phyloP scores from a whole-genome alignment of 176 grass and related monocot species.

The Triticum turgidum region DNA sequence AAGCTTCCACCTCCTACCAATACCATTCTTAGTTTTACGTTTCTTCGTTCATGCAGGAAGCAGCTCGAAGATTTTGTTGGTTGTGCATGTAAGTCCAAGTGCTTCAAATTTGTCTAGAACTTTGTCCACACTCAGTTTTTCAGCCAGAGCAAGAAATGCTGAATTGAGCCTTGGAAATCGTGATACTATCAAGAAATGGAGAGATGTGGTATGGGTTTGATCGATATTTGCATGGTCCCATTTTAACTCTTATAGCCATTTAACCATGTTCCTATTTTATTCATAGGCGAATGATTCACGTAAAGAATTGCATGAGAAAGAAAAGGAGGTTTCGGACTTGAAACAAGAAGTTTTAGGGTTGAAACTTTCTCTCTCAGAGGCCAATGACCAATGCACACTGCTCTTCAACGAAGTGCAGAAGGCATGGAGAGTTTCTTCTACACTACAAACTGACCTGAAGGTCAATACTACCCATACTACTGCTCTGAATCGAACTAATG shows the following conservation, averaged over 20 bases:
- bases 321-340: constrained; percentile 83
- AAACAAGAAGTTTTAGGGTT: constrained; percentile 70
- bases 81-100: constrained; percentile 87
- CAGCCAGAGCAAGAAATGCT: constrained; percentile 90
- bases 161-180: constrained; percentile 98
- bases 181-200: constrained; percentile 99
- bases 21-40: constrained; percentile 21
- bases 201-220: constrained; percentile 81
- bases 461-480: constrained; percentile 22
- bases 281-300: constrained; percentile 96
- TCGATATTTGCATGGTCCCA: neutral
- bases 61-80: constrained; percentile 86
- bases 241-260: neutral
- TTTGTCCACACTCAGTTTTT: constrained; percentile 86
- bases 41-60: constrained; percentile 53
- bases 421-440: constrained; percentile 84
- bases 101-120: constrained; percentile 90
- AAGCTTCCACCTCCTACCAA: neutral
- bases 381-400: constrained; percentile 79
- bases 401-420: constrained; percentile 95
- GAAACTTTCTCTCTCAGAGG: constrained; percentile 84
- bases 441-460: constrained; percentile 91
- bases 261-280: constrained; percentile 35
- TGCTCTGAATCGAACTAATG: constrained; percentile 20
- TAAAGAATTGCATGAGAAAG: constrained; percentile 90